Evolutionary conservation across 2,329 filamentous ascomycete genomes (phyloP).

Genomic region (Talaromyces sp.): DNA sequence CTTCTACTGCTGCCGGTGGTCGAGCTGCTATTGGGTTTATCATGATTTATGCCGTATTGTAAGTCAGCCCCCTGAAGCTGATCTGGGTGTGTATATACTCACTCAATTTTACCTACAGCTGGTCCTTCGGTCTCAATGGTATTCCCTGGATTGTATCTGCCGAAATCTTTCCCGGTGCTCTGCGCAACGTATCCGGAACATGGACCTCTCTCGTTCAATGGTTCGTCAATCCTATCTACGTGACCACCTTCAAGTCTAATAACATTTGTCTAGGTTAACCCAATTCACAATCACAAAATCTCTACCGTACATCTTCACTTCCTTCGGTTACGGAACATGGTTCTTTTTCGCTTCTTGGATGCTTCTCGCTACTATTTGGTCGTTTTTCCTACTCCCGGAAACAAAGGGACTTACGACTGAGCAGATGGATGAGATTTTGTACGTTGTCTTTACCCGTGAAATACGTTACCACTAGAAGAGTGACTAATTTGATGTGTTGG

Average conservation of each 20-base stretch:
- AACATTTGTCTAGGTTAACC: neutral
- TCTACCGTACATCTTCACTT: slow-evolving; percentile 37
- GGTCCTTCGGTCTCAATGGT: slow-evolving; percentile 39
- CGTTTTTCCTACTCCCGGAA: slow-evolving; percentile 29
- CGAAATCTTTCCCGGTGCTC: slow-evolving; percentile 39
- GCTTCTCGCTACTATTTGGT: slow-evolving; percentile 33
- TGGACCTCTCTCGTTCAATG: neutral
- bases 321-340: slow-evolving; percentile 37
- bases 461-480: neutral
- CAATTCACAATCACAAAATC: slow-evolving; percentile 36
- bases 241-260: neutral
- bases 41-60: slow-evolving; percentile 23
- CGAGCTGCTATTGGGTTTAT: slow-evolving; percentile 20
- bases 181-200: slow-evolving; percentile 28
- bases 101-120: slow-evolving; percentile 16
- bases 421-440: slow-evolving; percentile 17
- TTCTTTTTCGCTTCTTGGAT: slow-evolving; percentile 39
- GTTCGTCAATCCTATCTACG: neutral
- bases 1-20: slow-evolving; percentile 18
- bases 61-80: too few relatives aligned
- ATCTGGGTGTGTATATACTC: too few relatives aligned
- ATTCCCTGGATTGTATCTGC: slow-evolving; percentile 42
- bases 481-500: too few relatives aligned
- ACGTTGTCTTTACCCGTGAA: neutral
- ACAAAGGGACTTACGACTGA: slow-evolving; percentile 20